phyloP scores from a whole-genome alignment of 345 rosid genomes.

The Hibiscus syriacus region DNA sequence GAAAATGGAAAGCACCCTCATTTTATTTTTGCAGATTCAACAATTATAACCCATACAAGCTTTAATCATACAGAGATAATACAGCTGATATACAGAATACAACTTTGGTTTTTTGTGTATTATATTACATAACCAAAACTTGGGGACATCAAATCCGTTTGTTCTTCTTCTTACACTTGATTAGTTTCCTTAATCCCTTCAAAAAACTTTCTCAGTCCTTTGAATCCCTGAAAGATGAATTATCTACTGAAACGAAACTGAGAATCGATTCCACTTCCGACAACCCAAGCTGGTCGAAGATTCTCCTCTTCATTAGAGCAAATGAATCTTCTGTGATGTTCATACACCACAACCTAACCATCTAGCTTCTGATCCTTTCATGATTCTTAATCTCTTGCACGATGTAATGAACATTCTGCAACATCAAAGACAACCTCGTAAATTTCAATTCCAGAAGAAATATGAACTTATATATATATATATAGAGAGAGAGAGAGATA shows the following conservation, averaged over 20 bases:
- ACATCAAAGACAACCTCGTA: slow-evolving; percentile 5
- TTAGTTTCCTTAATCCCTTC: not conserved
- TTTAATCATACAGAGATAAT: slow-evolving; percentile 3
- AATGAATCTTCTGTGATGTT: slow-evolving; percentile 7
- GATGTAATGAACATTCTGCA: slow-evolving; percentile 81
- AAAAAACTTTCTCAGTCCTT: slow-evolving; percentile 8
- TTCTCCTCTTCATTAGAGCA: slow-evolving; percentile 10
- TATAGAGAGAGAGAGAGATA: not conserved
- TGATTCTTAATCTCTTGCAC: slow-evolving; percentile 78
- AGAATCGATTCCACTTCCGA: slow-evolving; percentile 24
- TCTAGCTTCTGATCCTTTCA: slow-evolving; percentile 75
- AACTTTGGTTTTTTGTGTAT: slow-evolving; percentile 13
- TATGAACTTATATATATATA: not conserved
- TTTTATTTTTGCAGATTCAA: not conserved
- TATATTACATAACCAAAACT: slow-evolving; percentile 22
- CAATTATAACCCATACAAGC: slow-evolving; percentile 1
- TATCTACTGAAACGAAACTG: slow-evolving; percentile 11
- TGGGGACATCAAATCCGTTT: slow-evolving; percentile 16
- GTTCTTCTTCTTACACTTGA: slow-evolving; percentile 7
- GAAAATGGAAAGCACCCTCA: not conserved
- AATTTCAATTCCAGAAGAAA: not conserved
- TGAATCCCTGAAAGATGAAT: not conserved
- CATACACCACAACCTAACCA: slow-evolving; percentile 64
- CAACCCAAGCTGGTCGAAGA: slow-evolving; percentile 34
- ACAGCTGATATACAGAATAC: not conserved